A percentile compares a stretch with the other conserved stretches of the same genome.
These are phyloP conservation scores for Dorcoceras hygrometricum DNA, from an alignment of 257 asterid species.

Conservation along the genomic window DNA sequence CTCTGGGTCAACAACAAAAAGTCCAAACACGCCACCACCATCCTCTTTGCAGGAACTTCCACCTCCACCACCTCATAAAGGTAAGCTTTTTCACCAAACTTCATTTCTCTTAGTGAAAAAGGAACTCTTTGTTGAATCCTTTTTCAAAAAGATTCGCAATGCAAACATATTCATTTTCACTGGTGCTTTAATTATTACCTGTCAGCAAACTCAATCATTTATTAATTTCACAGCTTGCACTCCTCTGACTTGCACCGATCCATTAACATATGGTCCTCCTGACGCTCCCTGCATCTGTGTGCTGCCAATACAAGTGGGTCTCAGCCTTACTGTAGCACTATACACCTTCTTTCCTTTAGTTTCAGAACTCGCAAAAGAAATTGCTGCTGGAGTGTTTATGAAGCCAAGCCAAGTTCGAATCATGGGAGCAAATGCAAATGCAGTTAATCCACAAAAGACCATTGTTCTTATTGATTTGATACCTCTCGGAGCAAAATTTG, in stretches of 20 bases:
- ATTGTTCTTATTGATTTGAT: constrained; percentile 72
- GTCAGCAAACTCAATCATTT: constrained; percentile 8
- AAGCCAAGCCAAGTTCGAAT: constrained; percentile 87
- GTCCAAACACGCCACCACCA: constrained; percentile 44
- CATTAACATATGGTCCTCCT: constrained; percentile 68
- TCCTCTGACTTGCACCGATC: constrained; percentile 68
- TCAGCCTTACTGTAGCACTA: constrained; percentile 60
- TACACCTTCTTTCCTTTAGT: constrained; percentile 90
- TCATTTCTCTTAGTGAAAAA: neutral
- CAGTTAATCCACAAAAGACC: constrained; percentile 72
- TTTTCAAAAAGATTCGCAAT: neutral
- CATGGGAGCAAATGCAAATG: constrained; percentile 91
- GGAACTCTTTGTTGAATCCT: neutral
- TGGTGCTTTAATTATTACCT: constrained; percentile 6
- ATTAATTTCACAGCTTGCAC: constrained; percentile 55
- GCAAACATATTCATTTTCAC: constrained; percentile 7
- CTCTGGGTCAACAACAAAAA: constrained; percentile 36
- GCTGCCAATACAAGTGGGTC: constrained; percentile 78
- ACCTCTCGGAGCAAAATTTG: constrained; percentile 70
- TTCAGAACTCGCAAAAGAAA: constrained; percentile 76
- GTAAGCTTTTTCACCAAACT: constrained; percentile 28
- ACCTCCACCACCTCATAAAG: constrained; percentile 90
- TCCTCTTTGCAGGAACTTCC: constrained; percentile 65
- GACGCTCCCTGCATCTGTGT: constrained; percentile 78
- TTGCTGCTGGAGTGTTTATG: constrained; percentile 73